These are phyloP conservation scores for Boeremia lycopersici DNA, from an alignment of 2,329 filamentous ascomycete genomes.

Conservation along the genomic window DNA sequence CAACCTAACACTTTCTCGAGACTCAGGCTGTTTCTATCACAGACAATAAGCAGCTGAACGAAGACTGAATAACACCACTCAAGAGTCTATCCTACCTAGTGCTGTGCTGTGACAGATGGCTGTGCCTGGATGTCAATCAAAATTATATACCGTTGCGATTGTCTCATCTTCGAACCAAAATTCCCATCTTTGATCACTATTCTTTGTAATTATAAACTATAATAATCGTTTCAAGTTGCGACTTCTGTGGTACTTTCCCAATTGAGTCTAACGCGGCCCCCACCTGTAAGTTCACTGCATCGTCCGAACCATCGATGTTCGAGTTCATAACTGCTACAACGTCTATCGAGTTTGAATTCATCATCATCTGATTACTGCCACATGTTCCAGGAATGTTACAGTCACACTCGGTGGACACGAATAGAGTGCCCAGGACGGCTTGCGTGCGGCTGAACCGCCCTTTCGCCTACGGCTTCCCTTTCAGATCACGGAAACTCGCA, in stretches of 20 bases:
- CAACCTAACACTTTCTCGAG: too few relatives aligned
- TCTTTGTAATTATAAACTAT: constrained; percentile 5
- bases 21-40: too few relatives aligned
- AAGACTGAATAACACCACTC: too few relatives aligned
- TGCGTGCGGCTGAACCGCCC: constrained; percentile 20
- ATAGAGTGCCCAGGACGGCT: constrained; percentile 6
- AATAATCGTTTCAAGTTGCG: not conserved
- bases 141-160: not conserved
- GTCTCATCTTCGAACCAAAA: too few relatives aligned
- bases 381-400: not conserved
- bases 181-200: not conserved
- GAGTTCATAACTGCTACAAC: too few relatives aligned
- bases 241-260: not conserved
- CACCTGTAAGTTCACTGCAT: not conserved
- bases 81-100: too few relatives aligned
- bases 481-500: not conserved
- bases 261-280: not conserved
- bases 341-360: too few relatives aligned
- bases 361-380: not conserved
- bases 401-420: not conserved
- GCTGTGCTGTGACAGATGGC: too few relatives aligned
- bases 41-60: too few relatives aligned
- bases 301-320: not conserved
- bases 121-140: too few relatives aligned
- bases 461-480: constrained; percentile 12